Base-by-base conservation (phyloP, 2,329 filamentous ascomycete species). In the Clonostachys byssicola region DNA sequence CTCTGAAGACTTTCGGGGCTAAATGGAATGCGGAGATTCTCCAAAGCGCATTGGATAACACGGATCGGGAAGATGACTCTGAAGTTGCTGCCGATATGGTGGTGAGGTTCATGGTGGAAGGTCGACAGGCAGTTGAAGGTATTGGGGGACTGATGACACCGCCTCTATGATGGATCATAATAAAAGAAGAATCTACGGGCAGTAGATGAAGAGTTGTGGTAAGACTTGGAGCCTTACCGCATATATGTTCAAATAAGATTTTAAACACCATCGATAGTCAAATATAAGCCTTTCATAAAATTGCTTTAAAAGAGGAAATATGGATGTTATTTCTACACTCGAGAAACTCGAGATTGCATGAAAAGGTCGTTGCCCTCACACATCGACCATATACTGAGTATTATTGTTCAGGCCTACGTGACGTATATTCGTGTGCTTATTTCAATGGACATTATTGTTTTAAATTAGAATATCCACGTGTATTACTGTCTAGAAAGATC, bases 1-100 rank as follows among this genome's bases (percentile, higher is more conserved):
- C 58, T 1, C 47, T 70, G 16, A 63, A 63, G 45, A 55, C 61
- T 2, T 68, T 68, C 47, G 64, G 65, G 3, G 48, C 49, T 2
- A 40, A 46, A 12, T 57, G 55, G 55, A 49, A 54, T 4, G 33
- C 51, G 10, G 33, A 34, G 2, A 36, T 40, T 2, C 47, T 49
- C 8, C 47, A 51, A 20, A 38, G 36, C 12, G 46, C 39, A 2
- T 43, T 56, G 40, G 10, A 51, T 4, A 8, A 42, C 10, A 54
- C 55, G 3, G 52, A 57, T n/a, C 40, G 43, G 6, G 55, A 57
- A 9, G 56, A 58, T 42, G 51, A 56, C 20, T 47, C 55, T 2
- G 33, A 39, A 6, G 17, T 38, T 9, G 54, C 51, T 14, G 55
- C 54, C 12, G 54, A 58, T 14, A 48, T 57, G 40, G 54, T 54